phyloP scores from a whole-genome alignment of 768 basidiomycete genomes.

The Vararia minispora region DNA sequence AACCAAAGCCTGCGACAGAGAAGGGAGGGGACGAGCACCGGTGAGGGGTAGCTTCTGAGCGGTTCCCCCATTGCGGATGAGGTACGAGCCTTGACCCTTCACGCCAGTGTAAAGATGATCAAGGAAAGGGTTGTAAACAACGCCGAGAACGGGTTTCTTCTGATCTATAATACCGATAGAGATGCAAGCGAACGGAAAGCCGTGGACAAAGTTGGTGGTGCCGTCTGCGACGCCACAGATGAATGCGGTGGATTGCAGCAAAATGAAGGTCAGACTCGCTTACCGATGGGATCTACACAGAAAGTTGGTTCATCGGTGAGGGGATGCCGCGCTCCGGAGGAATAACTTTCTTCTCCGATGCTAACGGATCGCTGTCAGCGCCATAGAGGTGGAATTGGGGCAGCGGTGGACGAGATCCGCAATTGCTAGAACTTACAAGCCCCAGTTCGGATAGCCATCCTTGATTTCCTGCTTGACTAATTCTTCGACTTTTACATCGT shows the following conservation, averaged over 20 bases:
- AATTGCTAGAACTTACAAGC: conserved; percentile 49
- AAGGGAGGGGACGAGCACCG: conserved; percentile 44
- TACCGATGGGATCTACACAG: conserved; percentile 93
- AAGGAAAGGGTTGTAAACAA: conserved; percentile 90
- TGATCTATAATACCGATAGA: conserved; percentile 85
- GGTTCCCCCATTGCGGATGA: conserved; percentile 24
- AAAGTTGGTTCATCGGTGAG: conserved; percentile 87
- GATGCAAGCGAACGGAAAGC: conserved; percentile 82
- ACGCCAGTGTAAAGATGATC: conserved; percentile 77
- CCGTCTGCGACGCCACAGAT: conserved; percentile 39
- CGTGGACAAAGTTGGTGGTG: conserved; percentile 82
- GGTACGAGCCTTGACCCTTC: conserved; percentile 69
- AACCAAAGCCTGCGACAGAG: conserved; percentile 61
- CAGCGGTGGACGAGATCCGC: neutral
- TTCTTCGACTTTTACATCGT: conserved; percentile 85
- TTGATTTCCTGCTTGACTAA: conserved; percentile 63
- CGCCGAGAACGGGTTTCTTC: conserved; percentile 74
- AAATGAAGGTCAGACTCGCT: conserved; percentile 13
- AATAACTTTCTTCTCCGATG: conserved; percentile 91
- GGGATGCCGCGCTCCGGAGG: conserved; percentile 54
- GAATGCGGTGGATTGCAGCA: neutral
- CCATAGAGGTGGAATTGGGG: neutral
- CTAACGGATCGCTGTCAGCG: conserved; percentile 26
- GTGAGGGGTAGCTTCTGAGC: conserved; percentile 57
- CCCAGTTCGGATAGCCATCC: conserved; percentile 57